Evolutionary conservation across 1,284 basidiomycete species (phyloP).

Genomic region (Mycosarcoma maydis): DNA sequence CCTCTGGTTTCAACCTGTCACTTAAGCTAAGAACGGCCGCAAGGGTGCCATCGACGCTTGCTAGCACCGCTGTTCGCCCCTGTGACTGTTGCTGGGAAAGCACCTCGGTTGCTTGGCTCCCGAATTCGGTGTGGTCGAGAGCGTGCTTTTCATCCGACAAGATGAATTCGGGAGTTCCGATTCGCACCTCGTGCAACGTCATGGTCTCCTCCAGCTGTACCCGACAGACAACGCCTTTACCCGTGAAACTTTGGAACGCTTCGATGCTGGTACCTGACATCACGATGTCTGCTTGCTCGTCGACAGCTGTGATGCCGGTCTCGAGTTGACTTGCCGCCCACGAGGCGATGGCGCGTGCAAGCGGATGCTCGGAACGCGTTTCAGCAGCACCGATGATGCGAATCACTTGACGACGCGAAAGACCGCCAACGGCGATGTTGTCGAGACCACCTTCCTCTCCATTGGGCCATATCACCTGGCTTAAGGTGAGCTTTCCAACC

Average conservation of each 20-base stretch:
- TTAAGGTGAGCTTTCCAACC: conserved; percentile 81
- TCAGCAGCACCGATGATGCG: conserved; percentile 84
- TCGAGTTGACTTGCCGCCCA: conserved; percentile 75
- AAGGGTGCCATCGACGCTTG: conserved; percentile 53
- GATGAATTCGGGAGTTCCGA: conserved; percentile 56
- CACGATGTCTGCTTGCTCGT: conserved; percentile 5
- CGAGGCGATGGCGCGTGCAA: conserved; percentile 87
- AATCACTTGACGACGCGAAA: conserved; percentile 53
- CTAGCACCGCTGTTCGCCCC: conserved; percentile 61
- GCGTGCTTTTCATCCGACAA: conserved; percentile 8
- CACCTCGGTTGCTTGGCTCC: conserved; percentile 16
- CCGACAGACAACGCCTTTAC: conserved; percentile 77
- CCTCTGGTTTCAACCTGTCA: conserved; percentile 62
- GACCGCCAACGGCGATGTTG: conserved; percentile 23
- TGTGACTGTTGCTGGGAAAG: conserved; percentile 42
- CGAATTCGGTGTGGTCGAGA: conserved; percentile 17
- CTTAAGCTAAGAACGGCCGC: conserved; percentile 54
- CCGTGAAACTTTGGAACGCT: conserved; percentile 85
- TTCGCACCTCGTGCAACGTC: conserved; percentile 46
- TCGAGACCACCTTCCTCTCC: conserved; percentile 51
- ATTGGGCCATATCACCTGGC: conserved; percentile 80
- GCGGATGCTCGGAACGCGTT: conserved; percentile 90
- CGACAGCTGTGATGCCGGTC: neutral
- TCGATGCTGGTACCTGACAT: conserved; percentile 69
- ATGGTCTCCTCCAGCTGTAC: conserved; percentile 45